phyloP scores from a whole-genome alignment of 331 rosid genomes.

The Quercus tomentella region DNA sequence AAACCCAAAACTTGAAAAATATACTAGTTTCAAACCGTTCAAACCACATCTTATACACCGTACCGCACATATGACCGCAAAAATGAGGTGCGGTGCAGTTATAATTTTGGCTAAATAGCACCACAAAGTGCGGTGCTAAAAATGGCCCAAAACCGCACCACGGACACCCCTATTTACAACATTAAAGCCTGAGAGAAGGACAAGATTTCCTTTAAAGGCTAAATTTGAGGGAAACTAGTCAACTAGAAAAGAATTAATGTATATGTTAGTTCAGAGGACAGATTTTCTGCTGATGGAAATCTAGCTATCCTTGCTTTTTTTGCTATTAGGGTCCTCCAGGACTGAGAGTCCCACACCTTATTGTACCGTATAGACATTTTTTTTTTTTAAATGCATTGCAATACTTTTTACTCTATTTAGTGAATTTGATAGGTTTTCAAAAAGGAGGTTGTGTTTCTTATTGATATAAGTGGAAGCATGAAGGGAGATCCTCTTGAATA shows the following conservation, averaged over 20 bases:
- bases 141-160: too few relatives aligned
- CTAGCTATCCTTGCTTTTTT: not conserved
- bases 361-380: conserved; percentile 2
- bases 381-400: not conserved
- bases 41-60: too few relatives aligned
- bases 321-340: conserved; percentile 8
- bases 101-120: too few relatives aligned
- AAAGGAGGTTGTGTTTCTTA: conserved; percentile 73
- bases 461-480: conserved; percentile 91
- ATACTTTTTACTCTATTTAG: not conserved
- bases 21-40: too few relatives aligned
- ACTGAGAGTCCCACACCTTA: not conserved
- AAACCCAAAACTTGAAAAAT: too few relatives aligned
- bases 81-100: too few relatives aligned
- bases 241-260: not conserved
- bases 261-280: not conserved
- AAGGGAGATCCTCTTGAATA: conserved; percentile 71
- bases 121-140: too few relatives aligned
- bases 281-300: not conserved
- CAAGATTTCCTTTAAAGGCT: not conserved
- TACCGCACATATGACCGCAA: too few relatives aligned
- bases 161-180: too few relatives aligned
- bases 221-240: not conserved
- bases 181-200: not conserved
- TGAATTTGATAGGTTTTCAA: conserved; percentile 54